Percentiles rank a stretch among this genome's conserved stretches.
Evolutionary conservation across 2,329 filamentous ascomycete species (phyloP).

Genomic region (Talaromyces amestolkiae): DNA sequence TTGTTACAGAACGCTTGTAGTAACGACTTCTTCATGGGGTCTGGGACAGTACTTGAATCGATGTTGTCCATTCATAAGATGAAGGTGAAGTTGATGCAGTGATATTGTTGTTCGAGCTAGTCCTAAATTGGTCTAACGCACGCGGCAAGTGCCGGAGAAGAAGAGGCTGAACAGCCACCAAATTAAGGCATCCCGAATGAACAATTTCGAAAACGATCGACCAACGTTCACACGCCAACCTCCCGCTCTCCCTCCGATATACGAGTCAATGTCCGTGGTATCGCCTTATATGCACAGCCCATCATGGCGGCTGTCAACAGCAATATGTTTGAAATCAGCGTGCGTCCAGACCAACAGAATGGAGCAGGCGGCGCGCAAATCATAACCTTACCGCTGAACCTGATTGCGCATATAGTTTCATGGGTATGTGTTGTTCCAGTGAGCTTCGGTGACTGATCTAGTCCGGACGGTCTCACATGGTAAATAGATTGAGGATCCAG

Average conservation of each 20-base stretch:
- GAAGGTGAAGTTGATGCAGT: background rate
- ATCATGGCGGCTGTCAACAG: slow-evolving; percentile 43
- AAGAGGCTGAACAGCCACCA: background rate
- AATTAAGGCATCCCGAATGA: background rate
- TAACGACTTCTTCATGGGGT: too few relatives aligned
- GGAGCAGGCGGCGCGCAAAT: slow-evolving; percentile 27
- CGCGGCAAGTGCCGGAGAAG: background rate
- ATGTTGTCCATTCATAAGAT: background rate
- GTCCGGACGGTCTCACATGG: background rate
- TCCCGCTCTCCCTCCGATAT: background rate
- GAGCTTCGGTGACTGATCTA: slow-evolving; percentile 25
- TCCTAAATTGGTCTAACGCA: background rate
- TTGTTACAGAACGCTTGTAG: too few relatives aligned
- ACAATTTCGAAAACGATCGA: background rate
- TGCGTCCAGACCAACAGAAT: slow-evolving; percentile 31
- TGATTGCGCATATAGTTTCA: slow-evolving; percentile 57
- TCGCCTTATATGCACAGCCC: slow-evolving; percentile 29
- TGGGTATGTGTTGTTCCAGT: slow-evolving; percentile 36
- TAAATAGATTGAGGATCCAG: slow-evolving; percentile 54
- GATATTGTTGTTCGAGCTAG: background rate
- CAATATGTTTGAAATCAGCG: slow-evolving; percentile 43
- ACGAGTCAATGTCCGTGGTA: slow-evolving; percentile 28
- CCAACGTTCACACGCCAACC: background rate
- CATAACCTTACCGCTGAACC: slow-evolving; percentile 54
- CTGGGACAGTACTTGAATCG: too few relatives aligned